These are phyloP conservation scores for Debaryomyces hansenii DNA, from an alignment of 805 yeast species.

Conservation along the genomic window DNA sequence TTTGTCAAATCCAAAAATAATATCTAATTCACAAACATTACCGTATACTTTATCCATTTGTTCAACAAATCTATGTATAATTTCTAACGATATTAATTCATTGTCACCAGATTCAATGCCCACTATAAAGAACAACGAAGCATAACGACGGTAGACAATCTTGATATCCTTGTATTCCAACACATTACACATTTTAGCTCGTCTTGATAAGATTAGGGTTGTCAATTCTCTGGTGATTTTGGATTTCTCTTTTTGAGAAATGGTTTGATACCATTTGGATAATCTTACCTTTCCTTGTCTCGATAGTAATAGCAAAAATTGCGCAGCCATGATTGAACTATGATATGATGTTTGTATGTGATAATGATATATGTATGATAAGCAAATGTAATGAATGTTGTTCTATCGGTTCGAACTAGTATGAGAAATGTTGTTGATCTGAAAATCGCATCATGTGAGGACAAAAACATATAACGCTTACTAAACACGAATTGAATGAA, in stretches of 20 bases:
- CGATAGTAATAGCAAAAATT: conserved; percentile 77
- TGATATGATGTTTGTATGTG: neutral
- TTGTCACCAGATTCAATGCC: conserved; percentile 84
- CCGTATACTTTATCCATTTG: conserved; percentile 96
- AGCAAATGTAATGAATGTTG: neutral
- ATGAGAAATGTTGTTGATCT: neutral
- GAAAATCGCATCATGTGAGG: neutral
- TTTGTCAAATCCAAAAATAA: conserved; percentile 90
- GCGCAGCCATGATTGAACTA: conserved; percentile 58
- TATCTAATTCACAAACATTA: conserved; percentile 94
- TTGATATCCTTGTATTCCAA: conserved; percentile 83
- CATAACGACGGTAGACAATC: conserved; percentile 88
- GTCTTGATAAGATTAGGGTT: conserved; percentile 77
- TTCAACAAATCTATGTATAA: conserved; percentile 91
- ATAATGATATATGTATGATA: neutral
- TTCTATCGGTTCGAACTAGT: neutral
- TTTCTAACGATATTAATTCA: conserved; percentile 81
- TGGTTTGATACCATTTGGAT: conserved; percentile 88
- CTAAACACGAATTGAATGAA: neutral
- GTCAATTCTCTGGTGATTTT: conserved; percentile 84
- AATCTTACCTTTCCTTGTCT: conserved; percentile 95
- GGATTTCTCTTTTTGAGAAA: conserved; percentile 80
- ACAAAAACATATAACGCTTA: neutral
- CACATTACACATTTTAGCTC: conserved; percentile 94
- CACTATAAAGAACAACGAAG: conserved; percentile 85